phyloP scores from a whole-genome alignment of 306 rosid species.

The Erythrophleum fordii region DNA sequence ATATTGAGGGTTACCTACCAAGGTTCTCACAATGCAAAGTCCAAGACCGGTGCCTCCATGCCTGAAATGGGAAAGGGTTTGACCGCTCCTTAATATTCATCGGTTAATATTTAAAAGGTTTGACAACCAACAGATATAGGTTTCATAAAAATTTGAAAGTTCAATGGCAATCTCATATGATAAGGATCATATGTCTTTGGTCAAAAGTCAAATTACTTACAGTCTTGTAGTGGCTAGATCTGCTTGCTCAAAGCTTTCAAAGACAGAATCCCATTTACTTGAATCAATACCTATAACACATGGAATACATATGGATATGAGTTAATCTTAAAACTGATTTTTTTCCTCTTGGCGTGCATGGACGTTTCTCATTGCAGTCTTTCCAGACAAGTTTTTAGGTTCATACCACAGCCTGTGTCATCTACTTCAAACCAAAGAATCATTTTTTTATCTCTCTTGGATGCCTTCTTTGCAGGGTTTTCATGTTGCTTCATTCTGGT shows the following conservation, averaged over 20 bases:
- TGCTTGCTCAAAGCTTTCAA: conserved; percentile 99
- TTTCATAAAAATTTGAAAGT: conserved; percentile 3
- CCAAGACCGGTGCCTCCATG: conserved; percentile 99
- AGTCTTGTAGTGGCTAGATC: conserved; percentile 98
- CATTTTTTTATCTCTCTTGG: conserved; percentile 69
- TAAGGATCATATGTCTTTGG: conserved; percentile 10
- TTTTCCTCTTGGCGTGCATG: conserved; percentile 13
- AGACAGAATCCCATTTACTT: conserved; percentile 95
- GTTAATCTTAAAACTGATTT: neutral
- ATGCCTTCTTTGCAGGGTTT: conserved; percentile 54
- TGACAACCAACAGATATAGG: conserved; percentile 24
- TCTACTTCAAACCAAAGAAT: conserved; percentile 96
- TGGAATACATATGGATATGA: conserved; percentile 1
- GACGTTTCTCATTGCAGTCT: conserved; percentile 15
- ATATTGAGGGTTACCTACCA: conserved; percentile 65
- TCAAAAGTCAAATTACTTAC: conserved; percentile 55
- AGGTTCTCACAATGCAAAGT: conserved; percentile 89
- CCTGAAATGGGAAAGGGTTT: conserved; percentile 60
- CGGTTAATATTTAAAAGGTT: conserved; percentile 20
- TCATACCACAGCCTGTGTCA: conserved; percentile 95
- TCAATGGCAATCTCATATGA: conserved; percentile 19
- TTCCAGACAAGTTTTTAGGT: conserved; percentile 31
- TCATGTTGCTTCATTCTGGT: conserved; percentile 69
- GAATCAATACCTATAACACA: conserved; percentile 78
- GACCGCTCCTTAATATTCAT: conserved; percentile 18